Conservation (phyloP, 805 yeast genomes). For the Wickerhamiella parazyma region DNA sequence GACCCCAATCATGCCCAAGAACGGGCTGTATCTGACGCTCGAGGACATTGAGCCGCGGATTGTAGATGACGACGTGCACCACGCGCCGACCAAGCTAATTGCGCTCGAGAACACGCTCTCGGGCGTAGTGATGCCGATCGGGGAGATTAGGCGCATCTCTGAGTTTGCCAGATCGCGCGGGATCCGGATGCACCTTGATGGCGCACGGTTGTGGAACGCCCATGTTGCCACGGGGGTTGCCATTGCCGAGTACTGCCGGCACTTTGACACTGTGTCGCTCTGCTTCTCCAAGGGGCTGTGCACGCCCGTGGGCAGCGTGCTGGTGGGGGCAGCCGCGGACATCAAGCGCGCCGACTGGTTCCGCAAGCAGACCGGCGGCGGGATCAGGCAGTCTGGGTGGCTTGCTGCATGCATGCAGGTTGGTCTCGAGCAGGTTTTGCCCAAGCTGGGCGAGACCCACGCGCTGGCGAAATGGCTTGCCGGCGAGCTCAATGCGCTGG, state of each 20-base stretch:
- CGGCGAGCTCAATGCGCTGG: slow-evolving; percentile 23
- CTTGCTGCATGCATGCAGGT: slow-evolving; percentile 66
- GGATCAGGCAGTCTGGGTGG: slow-evolving; percentile 78
- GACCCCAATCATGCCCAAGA: slow-evolving; percentile 61
- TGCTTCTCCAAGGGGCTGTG: slow-evolving; percentile 85
- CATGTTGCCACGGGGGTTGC: slow-evolving; percentile 56
- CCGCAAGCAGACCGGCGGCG: slow-evolving; percentile 88
- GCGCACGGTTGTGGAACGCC: slow-evolving; percentile 96
- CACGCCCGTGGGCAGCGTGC: slow-evolving; percentile 83
- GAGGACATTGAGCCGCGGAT: slow-evolving; percentile 59
- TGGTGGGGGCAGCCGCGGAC: slow-evolving; percentile 51
- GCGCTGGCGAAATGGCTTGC: slow-evolving; percentile 38
- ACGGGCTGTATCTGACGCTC: slow-evolving; percentile 62
- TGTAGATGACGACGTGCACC: slow-evolving; percentile 71
- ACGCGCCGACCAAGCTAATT: slow-evolving; percentile 75
- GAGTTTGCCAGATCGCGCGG: slow-evolving; percentile 50
- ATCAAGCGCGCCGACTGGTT: slow-evolving; percentile 68
- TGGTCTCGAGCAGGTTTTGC: slow-evolving; percentile 63
- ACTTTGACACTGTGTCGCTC: slow-evolving; percentile 79
- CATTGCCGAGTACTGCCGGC: slow-evolving; percentile 52
- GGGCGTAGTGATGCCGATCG: slow-evolving; percentile 69
- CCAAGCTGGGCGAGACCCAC: slow-evolving; percentile 39
- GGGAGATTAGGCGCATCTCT: slow-evolving; percentile 59
- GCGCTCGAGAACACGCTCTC: slow-evolving; percentile 81
- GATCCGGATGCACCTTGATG: slow-evolving; percentile 69